Conservation (phyloP, 768 basidiomycete genomes). For the Rhodocollybia butyracea region DNA sequence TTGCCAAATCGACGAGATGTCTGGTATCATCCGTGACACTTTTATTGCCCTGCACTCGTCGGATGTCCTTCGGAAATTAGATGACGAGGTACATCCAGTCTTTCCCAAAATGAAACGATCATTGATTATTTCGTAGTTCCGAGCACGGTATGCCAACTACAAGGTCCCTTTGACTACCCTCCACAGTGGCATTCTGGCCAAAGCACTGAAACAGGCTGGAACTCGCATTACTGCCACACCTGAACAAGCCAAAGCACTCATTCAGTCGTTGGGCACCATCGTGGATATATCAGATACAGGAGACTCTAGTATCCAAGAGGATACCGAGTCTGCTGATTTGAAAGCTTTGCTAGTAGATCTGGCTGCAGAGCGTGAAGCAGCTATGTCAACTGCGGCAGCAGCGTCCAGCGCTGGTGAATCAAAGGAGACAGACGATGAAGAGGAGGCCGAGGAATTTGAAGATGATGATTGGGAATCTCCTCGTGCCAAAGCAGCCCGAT, state of each 20-base stretch:
- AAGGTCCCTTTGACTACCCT: constrained; percentile 58
- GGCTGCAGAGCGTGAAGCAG: constrained; percentile 11
- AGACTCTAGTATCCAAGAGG: constrained; percentile 27
- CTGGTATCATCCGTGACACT: constrained; percentile 82
- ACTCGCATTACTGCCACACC: constrained; percentile 38
- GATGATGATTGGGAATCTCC: constrained; percentile 17
- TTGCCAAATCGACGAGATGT: constrained; percentile 82
- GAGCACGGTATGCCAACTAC: constrained; percentile 72
- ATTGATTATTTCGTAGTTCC: constrained; percentile 46
- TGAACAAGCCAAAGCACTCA: constrained; percentile 35
- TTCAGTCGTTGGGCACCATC: constrained; percentile 27
- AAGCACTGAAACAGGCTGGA: constrained; percentile 42
- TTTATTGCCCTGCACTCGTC: constrained; percentile 92
- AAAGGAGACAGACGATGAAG: constrained; percentile 8
- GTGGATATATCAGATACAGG: constrained; percentile 36
- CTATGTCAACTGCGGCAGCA: constrained; percentile 9
- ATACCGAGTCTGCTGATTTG: constrained; percentile 17
- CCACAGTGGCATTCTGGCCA: constrained; percentile 30
- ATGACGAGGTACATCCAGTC: constrained; percentile 58
- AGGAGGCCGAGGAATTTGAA: constrained; percentile 22
- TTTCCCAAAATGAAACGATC: constrained; percentile 3
- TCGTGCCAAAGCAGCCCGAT: constrained; percentile 11
- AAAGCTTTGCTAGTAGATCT: constrained; percentile 1
- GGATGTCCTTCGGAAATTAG: constrained; percentile 72
- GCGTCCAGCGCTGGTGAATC: constrained; percentile 10